These are phyloP conservation scores for Citropsis articulata DNA, from an alignment of 345 rosid genomes.

Conservation along the genomic window DNA sequence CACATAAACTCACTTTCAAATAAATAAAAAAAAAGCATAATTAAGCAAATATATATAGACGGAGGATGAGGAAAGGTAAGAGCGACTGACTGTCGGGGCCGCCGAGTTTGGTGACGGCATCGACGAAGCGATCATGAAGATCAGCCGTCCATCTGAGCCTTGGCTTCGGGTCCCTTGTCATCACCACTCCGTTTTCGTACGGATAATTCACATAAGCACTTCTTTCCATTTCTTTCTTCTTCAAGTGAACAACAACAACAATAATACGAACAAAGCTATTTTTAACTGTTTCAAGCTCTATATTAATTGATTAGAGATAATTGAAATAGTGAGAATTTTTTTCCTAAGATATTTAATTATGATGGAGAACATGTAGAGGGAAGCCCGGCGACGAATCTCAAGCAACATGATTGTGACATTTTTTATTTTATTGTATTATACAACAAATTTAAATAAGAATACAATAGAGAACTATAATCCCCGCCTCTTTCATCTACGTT, in stretches of 20 bases:
- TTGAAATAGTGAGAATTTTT: neutral
- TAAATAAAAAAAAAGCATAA: neutral
- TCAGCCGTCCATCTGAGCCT: slow-evolving; percentile 70
- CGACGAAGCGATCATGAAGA: slow-evolving; percentile 66
- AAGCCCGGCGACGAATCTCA: slow-evolving; percentile 66
- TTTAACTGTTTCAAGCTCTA: too few relatives aligned
- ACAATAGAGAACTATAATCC: neutral
- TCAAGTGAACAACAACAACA: too few relatives aligned
- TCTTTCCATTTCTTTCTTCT: slow-evolving; percentile 38
- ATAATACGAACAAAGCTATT: too few relatives aligned
- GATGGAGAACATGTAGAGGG: slow-evolving; percentile 41
- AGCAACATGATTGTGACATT: slow-evolving; percentile 25
- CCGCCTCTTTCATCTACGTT: neutral
- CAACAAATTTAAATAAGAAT: too few relatives aligned
- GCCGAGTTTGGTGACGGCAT: slow-evolving; percentile 67
- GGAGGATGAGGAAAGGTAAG: neutral
- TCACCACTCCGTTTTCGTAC: slow-evolving; percentile 61
- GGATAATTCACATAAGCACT: slow-evolving; percentile 21
- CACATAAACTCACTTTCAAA: neutral
- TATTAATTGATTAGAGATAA: too few relatives aligned
- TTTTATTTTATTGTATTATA: too few relatives aligned
- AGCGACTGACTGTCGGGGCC: slow-evolving; percentile 57
- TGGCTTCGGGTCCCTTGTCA: slow-evolving; percentile 91
- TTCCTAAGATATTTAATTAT: neutral
- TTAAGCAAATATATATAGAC: neutral